phyloP scores from a whole-genome alignment of 352 stramenopile species.

The Globisporangium mamillatum region DNA sequence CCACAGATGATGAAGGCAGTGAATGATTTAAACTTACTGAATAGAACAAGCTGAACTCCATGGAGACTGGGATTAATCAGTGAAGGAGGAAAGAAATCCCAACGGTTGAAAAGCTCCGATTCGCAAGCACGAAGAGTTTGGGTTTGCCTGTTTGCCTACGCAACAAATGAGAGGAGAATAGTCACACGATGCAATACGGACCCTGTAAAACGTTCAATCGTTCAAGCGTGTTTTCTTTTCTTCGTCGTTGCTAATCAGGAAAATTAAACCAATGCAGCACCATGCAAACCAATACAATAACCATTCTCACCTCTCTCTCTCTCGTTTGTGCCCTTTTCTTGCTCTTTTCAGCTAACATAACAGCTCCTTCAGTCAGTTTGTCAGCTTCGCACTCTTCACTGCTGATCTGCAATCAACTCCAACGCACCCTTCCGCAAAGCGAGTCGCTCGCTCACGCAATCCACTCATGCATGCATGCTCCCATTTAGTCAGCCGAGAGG shows the following conservation, averaged over 20 bases:
- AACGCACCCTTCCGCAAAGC: neutral
- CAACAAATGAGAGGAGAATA: too few relatives aligned
- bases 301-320: neutral
- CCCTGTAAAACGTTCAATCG: neutral
- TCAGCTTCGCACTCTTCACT: neutral
- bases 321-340: neutral
- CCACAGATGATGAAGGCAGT: neutral
- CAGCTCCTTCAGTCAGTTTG: neutral
- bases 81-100: too few relatives aligned
- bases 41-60: too few relatives aligned
- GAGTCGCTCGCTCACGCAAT: neutral
- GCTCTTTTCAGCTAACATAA: neutral
- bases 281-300: neutral
- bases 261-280: neutral
- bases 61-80: too few relatives aligned
- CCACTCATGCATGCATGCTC: neutral
- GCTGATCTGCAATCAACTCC: neutral
- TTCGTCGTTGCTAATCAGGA: neutral
- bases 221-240: neutral
- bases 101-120: too few relatives aligned
- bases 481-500: conserved; percentile 52
- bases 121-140: too few relatives aligned
- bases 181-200: too few relatives aligned
- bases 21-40: neutral
- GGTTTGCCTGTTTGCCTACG: too few relatives aligned